phyloP scores from a whole-genome alignment of 2,329 filamentous ascomycete species.

The Monilinia aucupariae region DNA sequence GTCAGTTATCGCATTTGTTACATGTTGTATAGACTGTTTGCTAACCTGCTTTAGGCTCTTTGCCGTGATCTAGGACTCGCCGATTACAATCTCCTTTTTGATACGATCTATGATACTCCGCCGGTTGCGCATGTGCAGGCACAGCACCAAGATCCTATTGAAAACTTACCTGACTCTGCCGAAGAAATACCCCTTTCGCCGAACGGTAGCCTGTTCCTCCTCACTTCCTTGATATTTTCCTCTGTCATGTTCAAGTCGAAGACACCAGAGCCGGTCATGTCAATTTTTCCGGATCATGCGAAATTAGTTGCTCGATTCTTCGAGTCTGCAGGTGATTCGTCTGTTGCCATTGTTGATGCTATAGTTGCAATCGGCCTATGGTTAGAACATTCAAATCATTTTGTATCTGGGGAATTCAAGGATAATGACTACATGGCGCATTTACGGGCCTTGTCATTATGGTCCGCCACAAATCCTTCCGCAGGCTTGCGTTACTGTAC shows the following conservation, averaged over 20 bases:
- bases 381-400: constrained; percentile 47
- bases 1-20: constrained; percentile 40
- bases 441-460: constrained; percentile 44
- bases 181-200: constrained; percentile 54
- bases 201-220: constrained; percentile 52
- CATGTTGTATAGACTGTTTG: not conserved
- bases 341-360: constrained; percentile 50
- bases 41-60: constrained; percentile 29
- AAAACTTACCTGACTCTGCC: constrained; percentile 43
- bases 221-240: constrained; percentile 59
- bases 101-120: constrained; percentile 43
- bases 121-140: constrained; percentile 27
- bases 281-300: constrained; percentile 57
- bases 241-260: constrained; percentile 55
- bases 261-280: constrained; percentile 47
- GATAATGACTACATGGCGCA: constrained; percentile 50
- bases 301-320: constrained; percentile 50
- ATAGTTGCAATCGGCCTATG: constrained; percentile 56
- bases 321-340: constrained; percentile 43
- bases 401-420: constrained; percentile 37
- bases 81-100: constrained; percentile 40
- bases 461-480: constrained; percentile 39
- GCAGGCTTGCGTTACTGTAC: constrained; percentile 36
- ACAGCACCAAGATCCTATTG: constrained; percentile 40
- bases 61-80: constrained; percentile 55